A percentile compares a stretch with the other conserved stretches of the same genome.
phyloP scores from a whole-genome alignment of 78 protist species.

The Dictyostelium intermedium region DNA sequence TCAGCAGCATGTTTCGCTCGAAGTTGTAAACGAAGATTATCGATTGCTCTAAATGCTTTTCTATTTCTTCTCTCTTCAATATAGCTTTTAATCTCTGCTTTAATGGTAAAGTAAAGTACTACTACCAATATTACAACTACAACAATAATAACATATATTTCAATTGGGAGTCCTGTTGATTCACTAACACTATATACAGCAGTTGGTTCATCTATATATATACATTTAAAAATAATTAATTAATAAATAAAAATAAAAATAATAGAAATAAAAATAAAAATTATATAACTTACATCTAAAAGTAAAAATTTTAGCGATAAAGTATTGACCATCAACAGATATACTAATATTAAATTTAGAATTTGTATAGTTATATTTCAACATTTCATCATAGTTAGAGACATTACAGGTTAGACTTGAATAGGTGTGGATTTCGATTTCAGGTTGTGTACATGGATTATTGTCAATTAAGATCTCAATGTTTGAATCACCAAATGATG shows the following conservation, averaged over 20 bases:
- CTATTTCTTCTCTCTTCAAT: neutral
- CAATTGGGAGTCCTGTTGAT: neutral
- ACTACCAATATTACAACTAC: neutral
- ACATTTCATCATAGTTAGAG: neutral
- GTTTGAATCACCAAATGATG: neutral
- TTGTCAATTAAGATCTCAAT: neutral
- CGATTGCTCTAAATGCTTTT: neutral
- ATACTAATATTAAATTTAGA: neutral
- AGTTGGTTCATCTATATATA: neutral
- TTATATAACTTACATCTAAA: neutral
- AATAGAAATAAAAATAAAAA: too few species aligned
- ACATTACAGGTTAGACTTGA: neutral
- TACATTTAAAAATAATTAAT: too few species aligned
- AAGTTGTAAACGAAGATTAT: neutral
- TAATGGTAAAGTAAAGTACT: neutral
- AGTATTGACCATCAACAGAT: neutral
- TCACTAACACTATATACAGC: neutral
- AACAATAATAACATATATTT: neutral
- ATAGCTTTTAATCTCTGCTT: neutral
- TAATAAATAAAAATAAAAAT: too few species aligned
- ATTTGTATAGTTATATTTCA: neutral
- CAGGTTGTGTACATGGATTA: neutral
- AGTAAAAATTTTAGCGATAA: neutral
- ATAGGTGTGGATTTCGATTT: neutral
- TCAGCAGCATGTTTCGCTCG: neutral